Percentiles rank a stretch among this genome's conserved stretches.
These are phyloP conservation scores for Arabidopsis arenosa DNA, from an alignment of 345 rosid genomes.

Conservation along the genomic window DNA sequence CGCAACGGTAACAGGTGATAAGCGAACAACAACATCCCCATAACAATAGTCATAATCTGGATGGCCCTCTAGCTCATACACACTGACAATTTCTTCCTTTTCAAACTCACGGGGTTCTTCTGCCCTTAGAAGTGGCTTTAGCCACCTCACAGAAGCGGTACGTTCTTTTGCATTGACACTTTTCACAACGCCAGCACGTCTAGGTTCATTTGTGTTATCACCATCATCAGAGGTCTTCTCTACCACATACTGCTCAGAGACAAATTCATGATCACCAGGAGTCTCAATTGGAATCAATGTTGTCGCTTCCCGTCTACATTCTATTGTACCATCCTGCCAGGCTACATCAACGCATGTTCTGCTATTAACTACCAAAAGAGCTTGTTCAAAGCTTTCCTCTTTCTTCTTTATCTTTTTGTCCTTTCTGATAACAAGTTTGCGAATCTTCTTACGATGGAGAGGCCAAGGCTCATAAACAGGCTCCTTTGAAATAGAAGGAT, in stretches of 20 bases:
- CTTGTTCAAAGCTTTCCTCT: slow-evolving; percentile 88
- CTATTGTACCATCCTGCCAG: slow-evolving; percentile 90
- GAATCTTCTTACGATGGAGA: slow-evolving; percentile 88
- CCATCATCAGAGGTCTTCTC: slow-evolving; percentile 82
- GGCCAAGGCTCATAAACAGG: slow-evolving; percentile 81
- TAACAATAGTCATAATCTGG: slow-evolving; percentile 96
- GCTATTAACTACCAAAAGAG: slow-evolving; percentile 72
- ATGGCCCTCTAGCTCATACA: slow-evolving; percentile 95
- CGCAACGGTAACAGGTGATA: slow-evolving; percentile 65
- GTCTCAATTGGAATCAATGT: slow-evolving; percentile 87
- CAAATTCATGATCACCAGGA: slow-evolving; percentile 98
- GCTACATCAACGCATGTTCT: slow-evolving; percentile 77
- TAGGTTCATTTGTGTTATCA: slow-evolving; percentile 65
- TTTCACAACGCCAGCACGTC: slow-evolving; percentile 83
- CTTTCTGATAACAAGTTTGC: slow-evolving; percentile 78
- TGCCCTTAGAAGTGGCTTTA: slow-evolving; percentile 69
- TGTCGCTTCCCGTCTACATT: slow-evolving; percentile 57
- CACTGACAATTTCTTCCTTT: slow-evolving; percentile 87
- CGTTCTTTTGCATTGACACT: slow-evolving; percentile 94
- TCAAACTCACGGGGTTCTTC: slow-evolving; percentile 92
- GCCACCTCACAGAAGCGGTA: slow-evolving; percentile 87
- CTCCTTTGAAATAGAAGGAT: slow-evolving; percentile 65
- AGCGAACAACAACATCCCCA: slow-evolving; percentile 90
- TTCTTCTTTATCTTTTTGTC: slow-evolving; percentile 82
- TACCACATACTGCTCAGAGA: slow-evolving; percentile 89